Evolutionary conservation across 805 yeast genomes (phyloP), one percentile per base, ranked within the genome.

Genomic region (Scheffersomyces amazonensis): DNA sequence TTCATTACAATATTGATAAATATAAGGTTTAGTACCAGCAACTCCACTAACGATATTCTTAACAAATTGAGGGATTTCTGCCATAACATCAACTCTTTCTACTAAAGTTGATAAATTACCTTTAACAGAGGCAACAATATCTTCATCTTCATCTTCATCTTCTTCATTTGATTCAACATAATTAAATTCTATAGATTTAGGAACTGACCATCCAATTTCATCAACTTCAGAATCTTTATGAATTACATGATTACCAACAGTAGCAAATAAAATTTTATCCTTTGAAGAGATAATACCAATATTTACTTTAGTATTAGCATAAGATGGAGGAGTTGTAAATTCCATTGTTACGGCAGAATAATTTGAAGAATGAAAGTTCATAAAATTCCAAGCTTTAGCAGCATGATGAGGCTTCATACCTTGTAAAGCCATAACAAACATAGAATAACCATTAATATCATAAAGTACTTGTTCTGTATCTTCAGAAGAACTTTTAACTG

Each of bases 331-430:
- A 7, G 99, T 93, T 32, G 90, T 85, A 69, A 87, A 93, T 64
- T 93, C 97, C 96, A 93, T 93, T 48, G 86, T 76, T 13, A 89
- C 81, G 9, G 87, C 95, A 24, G 91, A 72, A 50, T 75, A 71
- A 28, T 80, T 68, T 36, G 80, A 75, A 15, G 93, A 83, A 58
- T 87, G 96, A 75, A 86, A 91, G 64, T 87, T 84, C 45, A 87
- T 65, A 60, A 93, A 93, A 66, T 91, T 93, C 99, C 99, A 93
- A 16, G 88, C 67, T 44, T 95, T 87, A 40, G 99, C 99, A 24
- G 97, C 96, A 65, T 93, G 99, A 64, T 93, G 97, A 7, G 99
- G 99, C 64, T 93, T 93, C 98, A 93, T 90, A 44, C 98, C 98
- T 70, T 93, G 99, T 50, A 88, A 69, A 5, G 99, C 99, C 91